Evolutionary conservation across 768 basidiomycete genomes (phyloP), one percentile per base, ranked within the genome.

Genomic region (Boletus sensibilis): DNA sequence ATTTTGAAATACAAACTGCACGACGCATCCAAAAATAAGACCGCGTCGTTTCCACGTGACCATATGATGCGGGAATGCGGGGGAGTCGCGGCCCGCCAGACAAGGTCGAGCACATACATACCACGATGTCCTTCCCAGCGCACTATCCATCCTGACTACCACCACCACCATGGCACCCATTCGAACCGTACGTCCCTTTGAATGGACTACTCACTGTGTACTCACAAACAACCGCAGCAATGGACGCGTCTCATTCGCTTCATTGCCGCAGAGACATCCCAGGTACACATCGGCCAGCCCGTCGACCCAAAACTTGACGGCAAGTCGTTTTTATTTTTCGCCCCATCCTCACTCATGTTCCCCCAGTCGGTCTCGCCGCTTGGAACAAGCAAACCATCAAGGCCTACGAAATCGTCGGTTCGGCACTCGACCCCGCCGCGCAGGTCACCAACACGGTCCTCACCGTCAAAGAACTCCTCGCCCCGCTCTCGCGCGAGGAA

Each of bases 241-340:
- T 92, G 90, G 90, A 83, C 83, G 34, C 85, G 90, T 49, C 80
- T 92, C 50, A 90, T 92, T 63, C 88, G 90, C 56, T 92, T 92
- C 67, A 79, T 89, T 31, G 90, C 90, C 21, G 78, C 75, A 14
- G 91, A 92, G 74, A 91, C 89, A 0, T 77, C 80, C 7, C 77
- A 81, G 51, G 79, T 92, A 25, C 91, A 92, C 63, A 78, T 91
- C 57, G 90, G 91, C 34, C 81, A 93, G 72, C 90, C 91, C 0
- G 75, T 90, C 18, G 85, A 92, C 63, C 58, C 82, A 3, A 70
- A 68, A 39, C 76, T 88, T 35, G 90, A 92, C 64, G 82, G 90
- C 85, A 60, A 52, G 74, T 61, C 25, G 11, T 1, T 20, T 35
- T 23, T 1, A 4, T 25, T 48, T 9, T 13, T 13, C 41, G 2